A percentile compares a stretch with the other conserved stretches of the same genome.
Evolutionary conservation across 192 early-diverging fungal genomes (phyloP).

Genomic region (Coemansia sp.): DNA sequence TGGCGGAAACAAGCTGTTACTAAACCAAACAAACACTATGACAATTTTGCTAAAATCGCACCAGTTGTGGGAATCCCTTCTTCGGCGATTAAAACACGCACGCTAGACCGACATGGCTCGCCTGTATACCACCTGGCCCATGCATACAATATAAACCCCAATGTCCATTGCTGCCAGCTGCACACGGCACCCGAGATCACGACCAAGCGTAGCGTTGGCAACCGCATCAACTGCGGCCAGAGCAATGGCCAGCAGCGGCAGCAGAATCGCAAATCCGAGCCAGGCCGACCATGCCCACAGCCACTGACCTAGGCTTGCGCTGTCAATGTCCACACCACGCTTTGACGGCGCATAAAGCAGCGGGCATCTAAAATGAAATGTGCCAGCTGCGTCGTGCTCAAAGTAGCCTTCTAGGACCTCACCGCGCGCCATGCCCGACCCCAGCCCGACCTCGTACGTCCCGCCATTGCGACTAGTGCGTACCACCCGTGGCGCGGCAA

Average conservation of each 20-base stretch:
- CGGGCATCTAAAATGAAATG: conserved; percentile 13
- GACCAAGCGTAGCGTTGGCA: conserved; percentile 12
- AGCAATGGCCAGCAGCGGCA: conserved; percentile 7
- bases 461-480: not conserved
- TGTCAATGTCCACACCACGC: not conserved
- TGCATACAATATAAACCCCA: conserved; percentile 13
- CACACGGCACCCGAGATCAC: conserved; percentile 9
- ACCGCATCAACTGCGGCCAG: not conserved
- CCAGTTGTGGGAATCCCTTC: not conserved
- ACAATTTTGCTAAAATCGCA: too few species aligned
- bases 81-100: too few species aligned
- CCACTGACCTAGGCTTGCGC: not conserved
- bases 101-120: not conserved
- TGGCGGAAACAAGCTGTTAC: too few species aligned
- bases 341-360: not conserved
- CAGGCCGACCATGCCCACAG: conserved; percentile 14
- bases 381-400: conserved; percentile 27
- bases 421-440: conserved; percentile 22
- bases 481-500: conserved; percentile 16
- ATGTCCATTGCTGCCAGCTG: conserved; percentile 17
- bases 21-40: too few species aligned
- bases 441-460: conserved; percentile 32
- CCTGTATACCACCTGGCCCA: conserved; percentile 3
- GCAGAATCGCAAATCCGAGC: conserved; percentile 11
- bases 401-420: conserved; percentile 37